phyloP scores from a whole-genome alignment of 805 yeast genomes.

The Suhomyces sp. region DNA sequence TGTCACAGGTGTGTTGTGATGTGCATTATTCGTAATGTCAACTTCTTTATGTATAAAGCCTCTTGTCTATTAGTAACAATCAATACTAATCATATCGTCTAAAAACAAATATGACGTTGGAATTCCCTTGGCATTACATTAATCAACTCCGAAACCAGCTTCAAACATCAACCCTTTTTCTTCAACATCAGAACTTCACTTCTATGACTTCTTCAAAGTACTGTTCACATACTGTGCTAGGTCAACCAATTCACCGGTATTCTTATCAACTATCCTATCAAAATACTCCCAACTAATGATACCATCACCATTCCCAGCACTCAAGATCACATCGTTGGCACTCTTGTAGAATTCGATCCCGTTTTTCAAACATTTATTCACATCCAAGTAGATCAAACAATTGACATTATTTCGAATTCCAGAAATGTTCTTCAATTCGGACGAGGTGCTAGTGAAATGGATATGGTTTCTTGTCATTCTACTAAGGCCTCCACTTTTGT shows the following conservation, averaged over 20 bases:
- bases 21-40: too few relatives aligned
- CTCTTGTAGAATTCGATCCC: slow-evolving; percentile 58
- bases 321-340: slow-evolving; percentile 71
- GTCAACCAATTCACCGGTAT: slow-evolving; percentile 4
- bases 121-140: too few relatives aligned
- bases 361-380: slow-evolving; percentile 41
- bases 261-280: slow-evolving; percentile 19
- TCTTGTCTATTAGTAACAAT: too few relatives aligned
- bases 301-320: slow-evolving; percentile 62
- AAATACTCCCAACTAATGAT: slow-evolving; percentile 47
- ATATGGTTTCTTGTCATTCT: slow-evolving; percentile 80
- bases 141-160: too few relatives aligned
- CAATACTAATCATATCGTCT: too few relatives aligned
- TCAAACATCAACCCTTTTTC: neutral
- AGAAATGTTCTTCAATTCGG: slow-evolving; percentile 51
- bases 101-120: too few relatives aligned
- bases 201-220: too few relatives aligned
- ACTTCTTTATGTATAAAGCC: too few relatives aligned
- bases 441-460: slow-evolving; percentile 67
- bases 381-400: slow-evolving; percentile 64
- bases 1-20: too few relatives aligned
- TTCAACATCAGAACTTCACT: neutral
- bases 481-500: slow-evolving; percentile 55
- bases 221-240: neutral
- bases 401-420: slow-evolving; percentile 68